Base-by-base conservation (phyloP, 169 alveolate species). In the Condylostoma magnum region DNA sequence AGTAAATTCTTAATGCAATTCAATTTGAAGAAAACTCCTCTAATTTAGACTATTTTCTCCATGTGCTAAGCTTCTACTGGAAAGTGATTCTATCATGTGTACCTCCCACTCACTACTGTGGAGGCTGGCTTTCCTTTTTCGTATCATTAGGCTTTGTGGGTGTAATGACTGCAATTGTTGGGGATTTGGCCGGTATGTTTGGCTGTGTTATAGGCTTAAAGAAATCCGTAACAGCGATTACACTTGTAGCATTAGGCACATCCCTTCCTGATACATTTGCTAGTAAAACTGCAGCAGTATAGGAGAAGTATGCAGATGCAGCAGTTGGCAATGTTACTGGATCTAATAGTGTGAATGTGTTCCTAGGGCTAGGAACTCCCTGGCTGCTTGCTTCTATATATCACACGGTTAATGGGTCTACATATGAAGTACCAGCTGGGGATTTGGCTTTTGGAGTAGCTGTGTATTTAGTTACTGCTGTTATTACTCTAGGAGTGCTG, bases 91-190 rank as follows among this genome's bases (percentile, higher is more conserved):
- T 71, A 22, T 82, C 83, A 8, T 2, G 57, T n/a, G 37, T 82
- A 18, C 90, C 90, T 8, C 90, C 90, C 12, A 48, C 84, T 15
- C 66, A 71, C 30, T 37, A 30, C 28, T 25, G 56, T 44, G 69
- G 63, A 43, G 90, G 90, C 12, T 73, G 83, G 86, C 80, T 77
- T 1, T 36, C 80, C 28, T 69, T 83, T 65, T 0, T 73, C n/a
- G 27, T 65, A 33, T 41, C 83, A 0, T 54, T 83, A 18, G 28
- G 31, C 3, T 6, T 73, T 38, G 66, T 83, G 25, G 70, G 84
- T 28, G 12, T 69, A 25, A 38, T 69, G 8, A 72, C 79, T 38
- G 77, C 79, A 2, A 22, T 83, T 5, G 68, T 83, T 5, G 75
- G 69, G 6, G 90, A 83, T 52, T 43, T 69, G n/a, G 83, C 90